Percentiles rank a stretch among this genome's conserved stretches.
Conservation (phyloP, 306 rosid species). For the Castanea mollissima region DNA sequence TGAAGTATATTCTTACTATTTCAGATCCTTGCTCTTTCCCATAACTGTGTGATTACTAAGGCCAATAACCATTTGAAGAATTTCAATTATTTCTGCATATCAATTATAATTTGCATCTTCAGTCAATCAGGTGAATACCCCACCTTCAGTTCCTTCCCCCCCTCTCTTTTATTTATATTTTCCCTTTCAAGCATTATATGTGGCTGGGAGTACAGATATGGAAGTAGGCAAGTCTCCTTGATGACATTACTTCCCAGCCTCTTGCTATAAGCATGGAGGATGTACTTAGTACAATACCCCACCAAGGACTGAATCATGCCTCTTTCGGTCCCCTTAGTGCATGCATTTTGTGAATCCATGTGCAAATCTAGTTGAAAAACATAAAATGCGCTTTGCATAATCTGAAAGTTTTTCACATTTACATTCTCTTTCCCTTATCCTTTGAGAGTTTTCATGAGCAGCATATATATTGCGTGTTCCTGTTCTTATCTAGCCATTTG, state of each 20-base stretch:
- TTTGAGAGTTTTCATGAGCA: constrained; percentile 17
- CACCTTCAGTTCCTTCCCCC: background rate
- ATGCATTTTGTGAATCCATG: constrained; percentile 22
- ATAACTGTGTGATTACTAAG: background rate
- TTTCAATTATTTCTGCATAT: background rate
- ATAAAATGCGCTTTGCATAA: constrained; percentile 31
- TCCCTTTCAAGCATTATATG: constrained; percentile 1
- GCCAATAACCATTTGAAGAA: background rate
- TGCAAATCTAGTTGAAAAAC: constrained; percentile 16
- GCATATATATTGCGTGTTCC: constrained; percentile 37
- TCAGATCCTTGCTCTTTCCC: constrained; percentile 2
- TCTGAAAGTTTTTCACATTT: constrained; percentile 39
- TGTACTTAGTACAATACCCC: constrained; percentile 27
- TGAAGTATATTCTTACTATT: background rate
- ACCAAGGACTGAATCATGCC: constrained; percentile 27
- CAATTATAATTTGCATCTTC: background rate
- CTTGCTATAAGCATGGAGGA: constrained; percentile 32
- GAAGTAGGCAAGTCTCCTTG: background rate
- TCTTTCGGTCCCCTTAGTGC: constrained; percentile 20
- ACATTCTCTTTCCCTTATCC: constrained; percentile 30
- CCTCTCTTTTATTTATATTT: background rate
- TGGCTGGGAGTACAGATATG: constrained; percentile 10
- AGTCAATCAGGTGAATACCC: background rate
- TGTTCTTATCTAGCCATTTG: constrained; percentile 54
- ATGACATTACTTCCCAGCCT: background rate